phyloP scores from a whole-genome alignment of 2,329 filamentous ascomycete genomes.

The Penicillium oxalicum region DNA sequence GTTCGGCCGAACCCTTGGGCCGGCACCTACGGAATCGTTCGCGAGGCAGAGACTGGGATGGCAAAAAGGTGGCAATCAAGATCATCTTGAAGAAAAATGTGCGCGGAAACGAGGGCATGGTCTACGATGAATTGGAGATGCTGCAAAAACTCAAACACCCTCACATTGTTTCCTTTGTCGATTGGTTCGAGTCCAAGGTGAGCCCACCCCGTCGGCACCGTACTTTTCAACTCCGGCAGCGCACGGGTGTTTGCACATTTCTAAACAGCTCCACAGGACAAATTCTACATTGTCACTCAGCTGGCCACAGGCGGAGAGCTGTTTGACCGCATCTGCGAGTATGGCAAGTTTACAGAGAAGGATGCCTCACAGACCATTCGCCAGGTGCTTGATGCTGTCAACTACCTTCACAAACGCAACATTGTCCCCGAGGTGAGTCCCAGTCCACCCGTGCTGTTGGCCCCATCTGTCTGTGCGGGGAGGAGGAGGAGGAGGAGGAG shows the following conservation, averaged over 20 bases:
- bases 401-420: constrained; percentile 90
- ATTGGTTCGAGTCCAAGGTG: constrained; percentile 98
- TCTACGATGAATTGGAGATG: constrained; percentile 94
- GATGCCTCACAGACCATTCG: constrained; percentile 93
- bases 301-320: constrained; percentile 92
- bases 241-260: constrained; percentile 5
- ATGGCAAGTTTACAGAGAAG: constrained; percentile 97
- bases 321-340: constrained; percentile 96
- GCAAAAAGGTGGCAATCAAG: constrained; percentile 84
- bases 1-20: constrained; percentile 89
- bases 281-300: constrained; percentile 98
- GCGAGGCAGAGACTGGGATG: constrained; percentile 82
- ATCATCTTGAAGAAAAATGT: constrained; percentile 99
- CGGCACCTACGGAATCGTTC: constrained; percentile 96
- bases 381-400: constrained; percentile 85
- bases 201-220: constrained; percentile 21
- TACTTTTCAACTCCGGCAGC: no score
- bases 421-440: constrained; percentile 91
- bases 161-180: constrained; percentile 93
- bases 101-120: constrained; percentile 96
- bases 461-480: no score
- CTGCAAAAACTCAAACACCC: constrained; percentile 85
- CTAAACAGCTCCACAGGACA: constrained; percentile 59
- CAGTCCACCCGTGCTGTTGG: constrained; percentile 7
- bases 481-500: no score